Base-by-base conservation (phyloP, 2,329 filamentous ascomycete species). In the Clarireedia paspali region DNA sequence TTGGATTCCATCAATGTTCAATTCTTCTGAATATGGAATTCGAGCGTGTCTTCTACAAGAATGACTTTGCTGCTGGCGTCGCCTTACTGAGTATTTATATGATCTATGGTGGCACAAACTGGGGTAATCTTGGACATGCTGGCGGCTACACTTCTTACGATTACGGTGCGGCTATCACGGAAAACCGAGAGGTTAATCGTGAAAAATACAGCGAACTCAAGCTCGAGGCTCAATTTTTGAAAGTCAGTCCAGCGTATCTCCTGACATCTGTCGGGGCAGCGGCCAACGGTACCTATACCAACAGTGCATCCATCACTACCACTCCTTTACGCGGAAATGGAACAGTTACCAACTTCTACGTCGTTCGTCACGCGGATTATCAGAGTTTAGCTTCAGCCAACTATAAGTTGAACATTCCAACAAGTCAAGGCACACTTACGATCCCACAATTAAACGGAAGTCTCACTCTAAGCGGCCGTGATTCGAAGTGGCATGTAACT, bases 201-300 rank as follows among this genome's bases (percentile, higher is more conserved):
- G 87, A 91, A 66, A 92, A 92, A 68, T 92, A 90, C 68, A 85
- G 83, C 44, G 88, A 94, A 68, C 74, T 88, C 26, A 94, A 92
- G 66, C 78, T 92, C 1, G 74, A 89, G 60, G 87, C 81, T 26
- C 87, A 89, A 62, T 92, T 92, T 69, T 70, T 89, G 52, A 85
- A 85, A 62, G 85, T 83, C 0, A 88, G 86, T 0, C 85, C 87
- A 0, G 81, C 79, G 0, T 91, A 89, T 63, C 71, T 90, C 17
- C 79, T 79, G 2, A 79, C 83, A 0, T 75, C 73, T 0, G 78
- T 83, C 1, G 77, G 77, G 10, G 73, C 75, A 62, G 67, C 73
- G 38, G 75, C 64, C 3, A 69, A 68, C 38, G 69, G 75, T 9
- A 71, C 73, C 6, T 78, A 79, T 24, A 72, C 79, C 2, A 81